These are phyloP conservation scores for Gleditsia sinensis DNA, from an alignment of 306 rosid species.

Conservation along the genomic window DNA sequence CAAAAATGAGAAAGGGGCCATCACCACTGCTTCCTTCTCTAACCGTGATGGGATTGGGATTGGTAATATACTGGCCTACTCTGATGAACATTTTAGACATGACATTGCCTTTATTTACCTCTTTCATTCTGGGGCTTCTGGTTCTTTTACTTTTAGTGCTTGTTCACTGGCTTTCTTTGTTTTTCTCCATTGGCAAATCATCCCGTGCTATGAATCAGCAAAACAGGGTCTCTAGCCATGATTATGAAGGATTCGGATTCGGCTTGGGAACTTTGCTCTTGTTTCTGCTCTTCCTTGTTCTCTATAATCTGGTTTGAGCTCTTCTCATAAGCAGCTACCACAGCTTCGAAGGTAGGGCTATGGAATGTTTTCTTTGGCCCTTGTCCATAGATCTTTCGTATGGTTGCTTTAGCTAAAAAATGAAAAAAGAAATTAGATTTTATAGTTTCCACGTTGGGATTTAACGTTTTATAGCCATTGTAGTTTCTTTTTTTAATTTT, in stretches of 20 bases:
- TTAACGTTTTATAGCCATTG: no score
- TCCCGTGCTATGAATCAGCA: conserved; percentile 7
- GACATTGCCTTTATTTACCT: conserved; percentile 14
- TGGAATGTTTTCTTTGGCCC: neutral
- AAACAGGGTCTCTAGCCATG: conserved; percentile 24
- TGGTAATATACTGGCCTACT: conserved; percentile 54
- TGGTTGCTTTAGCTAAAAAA: no score
- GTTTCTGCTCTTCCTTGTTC: conserved; percentile 41
- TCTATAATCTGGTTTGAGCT: conserved; percentile 23
- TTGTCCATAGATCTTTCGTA: no score
- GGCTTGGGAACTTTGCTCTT: conserved; percentile 50
- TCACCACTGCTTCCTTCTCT: conserved; percentile 71
- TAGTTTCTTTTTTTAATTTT: no score
- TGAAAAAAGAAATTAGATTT: no score
- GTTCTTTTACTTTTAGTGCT: conserved; percentile 27
- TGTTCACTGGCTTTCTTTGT: conserved; percentile 26
- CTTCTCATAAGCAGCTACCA: neutral
- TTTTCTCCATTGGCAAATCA: conserved; percentile 39
- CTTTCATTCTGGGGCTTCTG: conserved; percentile 33
- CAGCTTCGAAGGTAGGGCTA: neutral
- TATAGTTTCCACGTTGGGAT: no score
- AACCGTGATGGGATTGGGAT: conserved; percentile 53
- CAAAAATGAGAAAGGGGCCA: conserved; percentile 48
- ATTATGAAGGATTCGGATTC: conserved; percentile 34
- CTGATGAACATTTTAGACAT: conserved; percentile 42